phyloP scores from a whole-genome alignment of 139 green algal genomes.

The Nannochloris sp. region DNA sequence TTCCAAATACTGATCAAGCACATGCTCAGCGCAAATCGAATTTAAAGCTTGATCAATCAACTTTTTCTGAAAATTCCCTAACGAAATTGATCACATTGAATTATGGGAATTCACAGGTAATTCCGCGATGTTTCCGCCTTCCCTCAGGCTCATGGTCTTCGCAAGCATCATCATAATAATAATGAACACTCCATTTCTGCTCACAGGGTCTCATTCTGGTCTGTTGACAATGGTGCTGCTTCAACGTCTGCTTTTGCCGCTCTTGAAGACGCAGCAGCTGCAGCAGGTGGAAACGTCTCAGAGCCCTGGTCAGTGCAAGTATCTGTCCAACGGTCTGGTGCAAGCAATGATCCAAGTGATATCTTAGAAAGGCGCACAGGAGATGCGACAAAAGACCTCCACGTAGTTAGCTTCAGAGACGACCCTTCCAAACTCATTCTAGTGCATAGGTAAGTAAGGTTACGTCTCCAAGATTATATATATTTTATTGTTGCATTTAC shows the following conservation, averaged over 20 bases:
- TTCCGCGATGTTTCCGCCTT: too few species aligned
- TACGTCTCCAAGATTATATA: too few species aligned
- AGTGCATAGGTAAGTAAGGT: neutral
- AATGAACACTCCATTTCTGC: too few species aligned
- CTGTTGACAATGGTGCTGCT: neutral
- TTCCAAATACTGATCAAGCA: too few species aligned
- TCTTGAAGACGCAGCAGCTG: conserved; percentile 1
- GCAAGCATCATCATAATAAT: too few species aligned
- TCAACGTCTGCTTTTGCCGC: conserved; percentile 2
- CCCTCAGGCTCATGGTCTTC: too few species aligned
- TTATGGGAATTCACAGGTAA: too few species aligned
- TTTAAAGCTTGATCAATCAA: too few species aligned
- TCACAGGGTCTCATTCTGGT: conserved; percentile 18
- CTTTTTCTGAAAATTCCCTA: too few species aligned
- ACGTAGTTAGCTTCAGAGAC: neutral
- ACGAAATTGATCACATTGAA: too few species aligned
- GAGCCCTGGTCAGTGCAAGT: conserved; percentile 2
- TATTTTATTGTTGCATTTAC: too few species aligned
- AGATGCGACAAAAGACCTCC: neutral
- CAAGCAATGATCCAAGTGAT: neutral
- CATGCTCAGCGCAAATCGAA: too few species aligned
- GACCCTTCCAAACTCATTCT: neutral
- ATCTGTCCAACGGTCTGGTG: neutral
- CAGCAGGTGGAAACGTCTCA: neutral
- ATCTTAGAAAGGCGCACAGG: neutral